Evolutionary conservation across 1,284 basidiomycete species (phyloP).

Genomic region (Cutaneotrichosporon curvatum): DNA sequence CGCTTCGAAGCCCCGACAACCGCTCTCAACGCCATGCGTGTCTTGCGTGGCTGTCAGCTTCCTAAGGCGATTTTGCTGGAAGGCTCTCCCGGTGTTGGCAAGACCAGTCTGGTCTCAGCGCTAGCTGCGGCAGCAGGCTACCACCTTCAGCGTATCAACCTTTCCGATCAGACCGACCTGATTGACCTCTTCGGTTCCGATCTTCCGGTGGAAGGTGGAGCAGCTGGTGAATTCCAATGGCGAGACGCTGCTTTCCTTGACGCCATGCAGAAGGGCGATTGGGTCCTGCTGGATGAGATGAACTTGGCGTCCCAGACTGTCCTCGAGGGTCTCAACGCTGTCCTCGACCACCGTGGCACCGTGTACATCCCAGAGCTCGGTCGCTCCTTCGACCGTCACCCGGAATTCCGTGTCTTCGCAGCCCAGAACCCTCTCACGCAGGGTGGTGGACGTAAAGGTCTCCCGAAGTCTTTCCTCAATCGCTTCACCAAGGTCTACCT

Average conservation of each 20-base stretch:
- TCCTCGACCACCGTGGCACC: slow-evolving; percentile 90
- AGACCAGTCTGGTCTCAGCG: slow-evolving; percentile 88
- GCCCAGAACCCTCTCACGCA: slow-evolving; percentile 96
- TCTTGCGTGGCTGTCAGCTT: slow-evolving; percentile 84
- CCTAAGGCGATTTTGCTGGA: slow-evolving; percentile 89
- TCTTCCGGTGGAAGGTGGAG: slow-evolving; percentile 85
- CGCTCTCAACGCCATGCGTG: slow-evolving; percentile 77
- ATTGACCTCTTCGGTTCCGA: slow-evolving; percentile 96
- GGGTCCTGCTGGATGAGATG: slow-evolving; percentile 99
- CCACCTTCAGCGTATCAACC: slow-evolving; percentile 86
- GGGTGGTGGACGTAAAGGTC: slow-evolving; percentile 93
- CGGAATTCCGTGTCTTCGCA: slow-evolving; percentile 90
- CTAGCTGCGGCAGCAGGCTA: slow-evolving; percentile 75
- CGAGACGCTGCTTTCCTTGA: slow-evolving; percentile 92
- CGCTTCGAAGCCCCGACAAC: slow-evolving; percentile 85
- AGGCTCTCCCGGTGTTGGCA: slow-evolving; percentile 98
- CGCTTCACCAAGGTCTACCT: slow-evolving; percentile 97
- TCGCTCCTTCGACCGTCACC: slow-evolving; percentile 79
- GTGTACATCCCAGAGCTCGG: slow-evolving; percentile 95
- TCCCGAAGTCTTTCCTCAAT: slow-evolving; percentile 96
- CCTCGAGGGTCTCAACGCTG: slow-evolving; percentile 93
- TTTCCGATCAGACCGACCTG: slow-evolving; percentile 97
- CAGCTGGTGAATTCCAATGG: slow-evolving; percentile 92
- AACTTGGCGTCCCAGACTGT: slow-evolving; percentile 94
- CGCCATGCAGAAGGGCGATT: slow-evolving; percentile 86